These are phyloP conservation scores for Cucurbita pepo DNA, from an alignment of 306 rosid species.

Conservation along the genomic window DNA sequence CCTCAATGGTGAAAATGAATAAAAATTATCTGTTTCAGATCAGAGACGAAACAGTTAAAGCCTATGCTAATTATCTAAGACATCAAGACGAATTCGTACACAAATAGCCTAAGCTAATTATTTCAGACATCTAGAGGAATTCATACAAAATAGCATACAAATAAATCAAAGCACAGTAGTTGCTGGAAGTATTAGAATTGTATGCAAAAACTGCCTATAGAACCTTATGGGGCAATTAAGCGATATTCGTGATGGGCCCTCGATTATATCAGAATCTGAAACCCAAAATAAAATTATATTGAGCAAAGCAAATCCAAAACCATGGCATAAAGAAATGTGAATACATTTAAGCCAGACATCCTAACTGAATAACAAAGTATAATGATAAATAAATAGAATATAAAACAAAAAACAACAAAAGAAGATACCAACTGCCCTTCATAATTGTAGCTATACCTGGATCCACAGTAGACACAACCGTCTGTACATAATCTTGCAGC, in stretches of 20 bases:
- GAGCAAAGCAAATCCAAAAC: conserved; percentile 1
- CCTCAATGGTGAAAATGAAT: too few relatives aligned
- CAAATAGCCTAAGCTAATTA: too few relatives aligned
- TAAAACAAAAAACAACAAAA: neutral
- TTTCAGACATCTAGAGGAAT: too few relatives aligned
- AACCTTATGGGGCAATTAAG: conserved; percentile 96
- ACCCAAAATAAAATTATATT: neutral
- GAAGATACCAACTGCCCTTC: neutral
- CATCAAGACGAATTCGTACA: too few relatives aligned
- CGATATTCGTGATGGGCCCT: conserved; percentile 80
- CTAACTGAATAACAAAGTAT: neutral
- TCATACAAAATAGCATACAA: neutral
- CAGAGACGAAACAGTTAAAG: too few relatives aligned
- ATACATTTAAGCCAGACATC: neutral
- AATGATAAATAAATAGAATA: neutral
- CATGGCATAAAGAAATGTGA: neutral
- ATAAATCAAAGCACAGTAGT: neutral
- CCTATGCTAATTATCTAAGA: too few relatives aligned
- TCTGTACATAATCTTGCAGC: conserved; percentile 54
- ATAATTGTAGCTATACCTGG: conserved; percentile 35
- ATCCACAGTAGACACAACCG: conserved; percentile 25
- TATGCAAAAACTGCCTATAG: conserved; percentile 13
- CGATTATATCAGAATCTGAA: conserved; percentile 64
- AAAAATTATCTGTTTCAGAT: too few relatives aligned
- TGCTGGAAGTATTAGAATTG: neutral